Conservation (phyloP, 306 rosid genomes). For the Sophora flavescens region DNA sequence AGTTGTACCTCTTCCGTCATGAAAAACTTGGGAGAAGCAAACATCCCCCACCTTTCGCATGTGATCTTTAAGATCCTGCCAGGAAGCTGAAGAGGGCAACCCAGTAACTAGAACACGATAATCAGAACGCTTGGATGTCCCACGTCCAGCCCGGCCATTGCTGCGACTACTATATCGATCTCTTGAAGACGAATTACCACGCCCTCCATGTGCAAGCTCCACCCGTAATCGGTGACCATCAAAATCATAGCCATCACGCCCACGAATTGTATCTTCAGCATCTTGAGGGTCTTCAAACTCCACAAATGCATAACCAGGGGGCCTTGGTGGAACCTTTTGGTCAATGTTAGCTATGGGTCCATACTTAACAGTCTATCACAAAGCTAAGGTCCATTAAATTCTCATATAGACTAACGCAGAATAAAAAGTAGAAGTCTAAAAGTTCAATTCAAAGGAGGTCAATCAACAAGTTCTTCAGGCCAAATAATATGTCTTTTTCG, state of each 20-base stretch:
- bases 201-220: conserved; percentile 98
- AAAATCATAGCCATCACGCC: conserved; percentile 99
- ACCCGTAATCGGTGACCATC: conserved; percentile 98
- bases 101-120: conserved; percentile 89
- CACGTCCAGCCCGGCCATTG: conserved; percentile 88
- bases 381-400: no score
- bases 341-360: conserved; percentile 93
- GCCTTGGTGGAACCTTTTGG: conserved; percentile 98
- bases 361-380: no score
- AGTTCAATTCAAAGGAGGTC: no score
- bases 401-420: no score
- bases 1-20: conserved; percentile 95
- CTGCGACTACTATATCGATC: conserved; percentile 80
- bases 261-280: conserved; percentile 98
- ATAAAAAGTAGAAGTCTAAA: no score
- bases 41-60: conserved; percentile 99
- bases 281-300: conserved; percentile 98
- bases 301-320: conserved; percentile 98
- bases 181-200: conserved; percentile 89
- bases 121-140: conserved; percentile 92
- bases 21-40: conserved; percentile 99
- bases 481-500: no score
- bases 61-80: conserved; percentile 99
- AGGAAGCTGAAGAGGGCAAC: conserved; percentile 96
- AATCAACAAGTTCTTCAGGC: no score